Evolutionary conservation across 1,284 basidiomycete species (phyloP).

Genomic region (Austroboletus novae-zelandiae): DNA sequence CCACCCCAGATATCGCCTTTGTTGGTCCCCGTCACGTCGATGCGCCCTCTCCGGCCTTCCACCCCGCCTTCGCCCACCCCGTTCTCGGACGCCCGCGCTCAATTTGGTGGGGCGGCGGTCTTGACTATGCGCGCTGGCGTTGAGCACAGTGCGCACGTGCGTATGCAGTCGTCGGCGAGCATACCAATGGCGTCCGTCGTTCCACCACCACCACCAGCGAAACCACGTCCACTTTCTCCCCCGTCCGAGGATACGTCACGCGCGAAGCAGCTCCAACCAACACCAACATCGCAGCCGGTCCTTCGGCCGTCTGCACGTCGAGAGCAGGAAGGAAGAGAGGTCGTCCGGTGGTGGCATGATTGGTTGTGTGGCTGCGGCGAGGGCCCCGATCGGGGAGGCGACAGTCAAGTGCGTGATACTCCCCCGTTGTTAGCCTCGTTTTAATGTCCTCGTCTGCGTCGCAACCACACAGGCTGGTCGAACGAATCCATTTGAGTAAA

Average conservation of each 20-base stretch:
- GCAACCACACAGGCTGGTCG: slow-evolving; percentile 55
- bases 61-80: slow-evolving; percentile 38
- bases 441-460: not conserved
- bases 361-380: slow-evolving; percentile 78
- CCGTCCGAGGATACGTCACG: slow-evolving; percentile 30
- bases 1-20: not conserved
- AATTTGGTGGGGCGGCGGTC: slow-evolving; percentile 12
- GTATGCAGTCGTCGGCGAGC: slow-evolving; percentile 16
- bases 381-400: slow-evolving; percentile 63
- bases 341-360: slow-evolving; percentile 74
- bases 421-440: not conserved
- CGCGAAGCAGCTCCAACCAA: slow-evolving; percentile 39
- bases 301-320: slow-evolving; percentile 19
- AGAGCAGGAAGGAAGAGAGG: slow-evolving; percentile 24
- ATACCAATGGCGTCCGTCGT: slow-evolving; percentile 3
- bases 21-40: slow-evolving; percentile 2
- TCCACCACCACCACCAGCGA: slow-evolving; percentile 32
- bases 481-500: slow-evolving; percentile 72
- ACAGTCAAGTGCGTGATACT: slow-evolving; percentile 56
- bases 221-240: slow-evolving; percentile 57
- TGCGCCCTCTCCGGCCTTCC: slow-evolving; percentile 11
- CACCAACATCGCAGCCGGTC: slow-evolving; percentile 39
- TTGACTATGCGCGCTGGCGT: slow-evolving; percentile 25
- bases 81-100: slow-evolving; percentile 41
- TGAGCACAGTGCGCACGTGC: slow-evolving; percentile 2